phyloP scores from a whole-genome alignment of 805 yeast genomes.

The Sugiyamaella qingdaonensis region DNA sequence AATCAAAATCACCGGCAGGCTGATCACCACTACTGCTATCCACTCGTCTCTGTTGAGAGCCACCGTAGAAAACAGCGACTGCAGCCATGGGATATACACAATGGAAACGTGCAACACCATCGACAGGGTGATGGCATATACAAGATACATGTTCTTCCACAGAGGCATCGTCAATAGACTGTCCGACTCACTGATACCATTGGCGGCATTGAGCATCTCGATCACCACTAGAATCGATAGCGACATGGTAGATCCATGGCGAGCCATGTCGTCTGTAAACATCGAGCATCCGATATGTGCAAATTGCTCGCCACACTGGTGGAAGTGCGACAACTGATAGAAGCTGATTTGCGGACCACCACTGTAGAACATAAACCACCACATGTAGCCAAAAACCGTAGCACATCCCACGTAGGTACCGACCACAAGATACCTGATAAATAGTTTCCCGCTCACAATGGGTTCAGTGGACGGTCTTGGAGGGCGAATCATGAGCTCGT shows the following conservation, averaged over 20 bases:
- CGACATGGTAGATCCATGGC: slow-evolving; percentile 38
- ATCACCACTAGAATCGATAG: slow-evolving; percentile 38
- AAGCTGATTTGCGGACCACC: slow-evolving; percentile 38
- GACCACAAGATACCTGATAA: slow-evolving; percentile 38
- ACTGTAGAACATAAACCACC: slow-evolving; percentile 36
- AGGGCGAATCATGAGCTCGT: slow-evolving; percentile 36
- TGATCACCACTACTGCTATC: slow-evolving; percentile 34
- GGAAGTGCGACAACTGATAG: slow-evolving; percentile 36
- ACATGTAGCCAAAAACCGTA: slow-evolving; percentile 41
- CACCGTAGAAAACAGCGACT: slow-evolving; percentile 33
- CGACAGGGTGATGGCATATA: slow-evolving; percentile 37
- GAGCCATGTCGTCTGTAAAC: slow-evolving; percentile 28
- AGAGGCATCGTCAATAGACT: slow-evolving; percentile 37
- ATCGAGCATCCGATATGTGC: slow-evolving; percentile 36
- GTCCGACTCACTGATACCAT: slow-evolving; percentile 38
- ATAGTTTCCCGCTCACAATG: slow-evolving; percentile 36
- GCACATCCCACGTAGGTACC: slow-evolving; percentile 41
- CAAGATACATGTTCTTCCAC: slow-evolving; percentile 38
- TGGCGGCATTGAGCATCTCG: slow-evolving; percentile 42
- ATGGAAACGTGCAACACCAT: slow-evolving; percentile 34
- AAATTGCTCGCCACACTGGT: slow-evolving; percentile 31
- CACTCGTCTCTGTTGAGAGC: slow-evolving; percentile 35
- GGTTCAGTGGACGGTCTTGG: slow-evolving; percentile 40
- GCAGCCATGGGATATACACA: slow-evolving; percentile 35
- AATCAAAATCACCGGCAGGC: slow-evolving; percentile 36